phyloP scores from a whole-genome alignment of 2,329 filamentous ascomycete species.

The Colletotrichum lindemuthianum region DNA sequence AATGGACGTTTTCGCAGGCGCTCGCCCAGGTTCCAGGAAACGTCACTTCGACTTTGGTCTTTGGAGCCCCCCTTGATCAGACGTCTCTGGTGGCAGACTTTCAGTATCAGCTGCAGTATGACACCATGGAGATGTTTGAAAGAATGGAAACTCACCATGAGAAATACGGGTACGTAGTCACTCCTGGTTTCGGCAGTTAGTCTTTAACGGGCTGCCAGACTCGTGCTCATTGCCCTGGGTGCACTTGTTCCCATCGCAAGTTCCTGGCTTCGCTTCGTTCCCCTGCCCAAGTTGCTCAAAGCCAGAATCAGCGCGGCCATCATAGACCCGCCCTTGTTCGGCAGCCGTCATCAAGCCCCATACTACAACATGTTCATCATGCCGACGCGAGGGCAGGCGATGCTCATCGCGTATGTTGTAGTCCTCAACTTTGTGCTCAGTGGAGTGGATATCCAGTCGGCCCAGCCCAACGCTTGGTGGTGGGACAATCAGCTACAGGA shows the following conservation, averaged over 20 bases:
- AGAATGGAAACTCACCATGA: conserved; percentile 50
- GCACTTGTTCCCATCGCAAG: conserved; percentile 41
- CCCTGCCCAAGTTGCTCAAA: conserved; percentile 9
- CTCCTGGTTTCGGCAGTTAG: neutral
- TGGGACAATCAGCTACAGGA: conserved; percentile 29
- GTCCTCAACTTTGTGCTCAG: conserved; percentile 44
- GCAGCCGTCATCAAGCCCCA: conserved; percentile 37
- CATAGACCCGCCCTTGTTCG: conserved; percentile 6
- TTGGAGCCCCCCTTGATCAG: conserved; percentile 39
- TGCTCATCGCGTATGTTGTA: conserved; percentile 47
- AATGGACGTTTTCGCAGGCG: neutral
- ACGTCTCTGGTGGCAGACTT: conserved; percentile 44
- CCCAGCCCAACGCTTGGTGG: conserved; percentile 39
- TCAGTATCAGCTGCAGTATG: conserved; percentile 55
- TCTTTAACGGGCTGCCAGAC: neutral
- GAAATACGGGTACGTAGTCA: conserved; percentile 28
- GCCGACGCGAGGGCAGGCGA: conserved; percentile 47
- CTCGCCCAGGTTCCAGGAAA: neutral
- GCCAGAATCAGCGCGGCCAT: neutral
- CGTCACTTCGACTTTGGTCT: neutral
- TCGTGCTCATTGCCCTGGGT: conserved; percentile 40
- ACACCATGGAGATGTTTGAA: conserved; percentile 62
- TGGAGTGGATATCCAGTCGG: conserved; percentile 38
- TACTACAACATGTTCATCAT: conserved; percentile 47
- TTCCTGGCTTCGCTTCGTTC: conserved; percentile 44